Evolutionary conservation across 2,329 filamentous ascomycete species (phyloP), one percentile per base, ranked within the genome.

Genomic region (Colletotrichum destructivum): DNA sequence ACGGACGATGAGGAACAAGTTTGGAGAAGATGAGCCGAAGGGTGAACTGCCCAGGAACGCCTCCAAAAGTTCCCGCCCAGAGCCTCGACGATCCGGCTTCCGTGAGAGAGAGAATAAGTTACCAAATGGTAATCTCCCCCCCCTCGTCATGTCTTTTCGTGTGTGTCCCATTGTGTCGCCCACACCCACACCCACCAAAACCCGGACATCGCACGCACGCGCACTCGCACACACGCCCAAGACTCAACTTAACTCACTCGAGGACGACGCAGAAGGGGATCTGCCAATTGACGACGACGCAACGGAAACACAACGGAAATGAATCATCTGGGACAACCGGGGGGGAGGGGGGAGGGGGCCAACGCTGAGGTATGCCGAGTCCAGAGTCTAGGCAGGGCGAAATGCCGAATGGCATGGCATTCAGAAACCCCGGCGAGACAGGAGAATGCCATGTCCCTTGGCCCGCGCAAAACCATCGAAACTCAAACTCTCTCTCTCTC

Each of bases 351-450:
- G 23, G 23, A 3, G 23, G 26, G 26, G 26, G 26, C 23, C 26
- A 26, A 42, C 21, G 49, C 26, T 66, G 62, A 62, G 51, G 62
- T 51, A 61, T 56, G 68, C 68, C 68, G 51, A 67, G 63, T 51
- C 40, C 26, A 26, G 26, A 26, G 26, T 26, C 26, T 26, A 44
- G 42, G 62, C 46, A 56, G 49, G 56, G 56, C 49, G 62, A 35
- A 38, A 65, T 57, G 64, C 64, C 46, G 46, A 54, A 61, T 35
- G 44, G 26, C 61, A 66, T 56, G 52, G 52, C 49, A 44, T 11
- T 47, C 40, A 40, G 18, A 52, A 35, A 52, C 12, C 16, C 61
- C 23, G n/a, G 47, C 61, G 61, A 63, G 38, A 63, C 61, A 63
- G 21, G 18, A 26, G 49, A 54, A 51, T 63, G 26, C 49, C 61